A percentile compares a stretch with the other conserved stretches of the same genome.
phyloP scores from a whole-genome alignment of 2,329 filamentous ascomycete genomes.

The Monosporascus cannonballus region DNA sequence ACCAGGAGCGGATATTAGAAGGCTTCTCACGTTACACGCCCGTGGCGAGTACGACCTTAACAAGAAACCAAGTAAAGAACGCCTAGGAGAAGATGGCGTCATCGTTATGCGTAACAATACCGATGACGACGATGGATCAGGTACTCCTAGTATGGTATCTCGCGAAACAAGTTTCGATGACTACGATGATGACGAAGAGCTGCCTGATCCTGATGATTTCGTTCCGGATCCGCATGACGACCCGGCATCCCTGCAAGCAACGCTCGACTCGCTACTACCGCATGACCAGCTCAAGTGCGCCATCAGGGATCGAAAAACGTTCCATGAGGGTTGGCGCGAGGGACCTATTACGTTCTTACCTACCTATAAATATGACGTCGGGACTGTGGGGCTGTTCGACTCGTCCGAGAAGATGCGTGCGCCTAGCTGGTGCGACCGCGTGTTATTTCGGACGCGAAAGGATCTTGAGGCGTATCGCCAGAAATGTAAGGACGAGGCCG shows the following conservation, averaged over 20 bases:
- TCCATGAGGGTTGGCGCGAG: constrained; percentile 89
- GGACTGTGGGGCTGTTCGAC: constrained; percentile 88
- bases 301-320: constrained; percentile 70
- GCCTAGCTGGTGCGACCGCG: constrained; percentile 95
- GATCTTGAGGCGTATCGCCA: constrained; percentile 63
- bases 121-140: constrained; percentile 34
- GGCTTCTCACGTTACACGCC: constrained; percentile 76
- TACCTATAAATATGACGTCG: constrained; percentile 96
- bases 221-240: constrained; percentile 64
- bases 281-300: constrained; percentile 81
- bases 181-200: constrained; percentile 28
- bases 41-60: constrained; percentile 66
- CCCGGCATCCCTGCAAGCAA: constrained; percentile 81
- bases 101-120: constrained; percentile 46
- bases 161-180: constrained; percentile 27
- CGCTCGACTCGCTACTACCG: constrained; percentile 75
- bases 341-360: constrained; percentile 83
- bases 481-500: constrained; percentile 54
- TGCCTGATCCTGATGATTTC: constrained; percentile 62
- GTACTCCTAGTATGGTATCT: constrained; percentile 25
- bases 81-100: constrained; percentile 42
- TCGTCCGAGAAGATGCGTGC: constrained; percentile 89
- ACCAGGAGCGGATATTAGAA: constrained; percentile 83
- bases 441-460: constrained; percentile 73
- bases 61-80: constrained; percentile 31